Base-by-base conservation (phyloP, 2,329 filamentous ascomycete genomes). In the Hypoxylon sp. region DNA sequence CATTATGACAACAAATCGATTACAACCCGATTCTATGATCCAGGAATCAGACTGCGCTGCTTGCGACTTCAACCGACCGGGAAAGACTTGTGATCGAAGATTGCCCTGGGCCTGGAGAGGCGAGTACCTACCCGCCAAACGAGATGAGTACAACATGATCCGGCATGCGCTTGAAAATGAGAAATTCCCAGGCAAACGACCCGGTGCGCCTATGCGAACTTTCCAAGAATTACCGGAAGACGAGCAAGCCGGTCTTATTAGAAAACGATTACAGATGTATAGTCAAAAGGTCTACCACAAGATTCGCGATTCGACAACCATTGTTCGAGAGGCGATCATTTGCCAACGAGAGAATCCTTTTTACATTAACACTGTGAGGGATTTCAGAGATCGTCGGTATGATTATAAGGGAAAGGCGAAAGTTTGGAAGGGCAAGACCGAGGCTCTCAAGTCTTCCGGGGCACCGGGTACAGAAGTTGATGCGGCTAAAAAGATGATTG, bases 281-380 rank as follows among this genome's bases (percentile, higher is more conserved):
- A 97, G 93, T 76, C 97, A 98, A 79, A 99, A 99, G 81, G 97
- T 99, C 70, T 99, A 99, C 78, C 96, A 99, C 85, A 99, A 98
- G 80, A 98, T 99, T 65, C 94, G 97, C 79, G 96, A 98, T 68
- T 92, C 93, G 11, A 97, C 91, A 53, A 98, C 93, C 0, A 96
- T 97, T 64, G 91, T 96, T 68, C 90, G 94, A 59, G 96, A 99
- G 79, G 96, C 97, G 10, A 98, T 99, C 77, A 98, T 99, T 75
- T 99, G 96, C 76, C 96, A 99, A 77, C 89, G 96, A 70, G 96
- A 99, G 78, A 99, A 99, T 68, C 96, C 96, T 0, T 99, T 99
- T 79, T 99, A 99, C 76, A 95, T 99, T 75, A 89, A 99, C 77
- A 99, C 96, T 0, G 96, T 99, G 56, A 91, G 92, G 75, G 91